Base-by-base conservation (phyloP, 495 filamentous ascomycete genomes). In the Aspergillus heteromorphus region DNA sequence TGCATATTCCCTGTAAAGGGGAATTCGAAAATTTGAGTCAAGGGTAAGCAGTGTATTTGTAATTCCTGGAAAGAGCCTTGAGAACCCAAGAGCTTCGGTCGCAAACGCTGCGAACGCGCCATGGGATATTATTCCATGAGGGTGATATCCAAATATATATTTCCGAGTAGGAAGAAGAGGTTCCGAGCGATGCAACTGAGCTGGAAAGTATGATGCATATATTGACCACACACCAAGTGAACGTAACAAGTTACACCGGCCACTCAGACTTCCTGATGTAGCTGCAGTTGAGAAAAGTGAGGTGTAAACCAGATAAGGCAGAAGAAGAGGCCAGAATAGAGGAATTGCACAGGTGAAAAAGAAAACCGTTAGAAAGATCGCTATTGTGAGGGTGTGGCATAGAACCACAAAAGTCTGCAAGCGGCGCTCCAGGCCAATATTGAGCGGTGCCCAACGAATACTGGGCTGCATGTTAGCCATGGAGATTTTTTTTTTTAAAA, bases 131-230 rank as follows among this genome's bases (percentile, higher is more conserved):
- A 98, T 97, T 38, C 93, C 93, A 67, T 97, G 92, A 0, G 92
- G 92, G 64, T 97, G 93, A 67, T 97, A 97, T 40, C 95, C 93
- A 65, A 98, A 95, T 59, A 98, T 92, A 73, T 97, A 98, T 72
- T 97, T 97, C 53, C 90, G 80, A 2, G 86, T 88, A 0, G 90
- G 79, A 13, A 88, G 82, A 2, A 98, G 83, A 16, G 53, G 72
- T 59, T 86, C 78, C 34, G 88, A 91, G 53, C 92, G 87, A 69
- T 97, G 91, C 27, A 98, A 81, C 27, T 80, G 78, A 11, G 90
- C 87, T 1, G 93, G 93, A 70, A 93, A 98, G 75, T 97, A 98
- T 16, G 83, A 87, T 40, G 88, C 91, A 67, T 96, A 97, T 48
- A 95, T 79, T 18, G 82, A 86, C 92, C 92, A 98, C 30, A 92